Evolutionary conservation across 1,139 yeast genomes (phyloP).

Genomic region (Sporopachydermia cereana): DNA sequence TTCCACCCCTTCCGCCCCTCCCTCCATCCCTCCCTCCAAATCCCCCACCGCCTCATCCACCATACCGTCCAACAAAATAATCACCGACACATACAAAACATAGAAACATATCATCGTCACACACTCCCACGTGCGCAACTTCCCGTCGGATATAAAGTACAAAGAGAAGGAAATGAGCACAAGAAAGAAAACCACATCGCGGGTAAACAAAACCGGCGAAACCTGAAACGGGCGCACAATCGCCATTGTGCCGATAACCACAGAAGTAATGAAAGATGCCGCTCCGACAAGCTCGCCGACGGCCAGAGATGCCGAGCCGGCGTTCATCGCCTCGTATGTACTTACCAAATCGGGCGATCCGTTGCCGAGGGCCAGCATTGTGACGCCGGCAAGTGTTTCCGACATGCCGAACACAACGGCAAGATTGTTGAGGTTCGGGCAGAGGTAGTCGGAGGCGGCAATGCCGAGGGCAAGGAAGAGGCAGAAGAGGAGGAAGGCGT

Average conservation of each 20-base stretch:
- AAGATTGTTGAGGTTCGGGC: conserved; percentile 59
- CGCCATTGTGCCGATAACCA: conserved; percentile 68
- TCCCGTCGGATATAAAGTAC: conserved; percentile 33
- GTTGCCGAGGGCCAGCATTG: conserved; percentile 82
- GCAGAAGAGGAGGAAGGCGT: neutral
- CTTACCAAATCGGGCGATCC: conserved; percentile 86
- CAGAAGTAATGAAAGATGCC: conserved; percentile 62
- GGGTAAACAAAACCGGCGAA: conserved; percentile 33
- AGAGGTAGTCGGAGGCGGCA: conserved; percentile 64
- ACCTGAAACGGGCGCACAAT: conserved; percentile 56
- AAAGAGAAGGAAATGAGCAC: conserved; percentile 33
- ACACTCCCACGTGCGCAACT: conserved; percentile 35
- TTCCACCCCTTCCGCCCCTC: too few relatives aligned
- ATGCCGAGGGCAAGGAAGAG: conserved; percentile 55
- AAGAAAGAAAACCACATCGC: conserved; percentile 46
- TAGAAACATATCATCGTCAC: conserved; percentile 39
- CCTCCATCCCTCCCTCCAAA: neutral
- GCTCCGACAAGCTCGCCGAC: conserved; percentile 85
- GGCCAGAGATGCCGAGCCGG: conserved; percentile 64
- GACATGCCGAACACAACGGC: conserved; percentile 51
- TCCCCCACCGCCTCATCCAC: neutral
- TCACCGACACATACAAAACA: conserved; percentile 34
- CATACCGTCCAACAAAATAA: neutral
- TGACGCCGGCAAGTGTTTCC: conserved; percentile 77
- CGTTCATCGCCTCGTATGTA: conserved; percentile 67